Evolutionary conservation across 140 eudicot species (phyloP), one percentile per base, ranked within the genome.

Genomic region (Ambrosia hybrid): DNA sequence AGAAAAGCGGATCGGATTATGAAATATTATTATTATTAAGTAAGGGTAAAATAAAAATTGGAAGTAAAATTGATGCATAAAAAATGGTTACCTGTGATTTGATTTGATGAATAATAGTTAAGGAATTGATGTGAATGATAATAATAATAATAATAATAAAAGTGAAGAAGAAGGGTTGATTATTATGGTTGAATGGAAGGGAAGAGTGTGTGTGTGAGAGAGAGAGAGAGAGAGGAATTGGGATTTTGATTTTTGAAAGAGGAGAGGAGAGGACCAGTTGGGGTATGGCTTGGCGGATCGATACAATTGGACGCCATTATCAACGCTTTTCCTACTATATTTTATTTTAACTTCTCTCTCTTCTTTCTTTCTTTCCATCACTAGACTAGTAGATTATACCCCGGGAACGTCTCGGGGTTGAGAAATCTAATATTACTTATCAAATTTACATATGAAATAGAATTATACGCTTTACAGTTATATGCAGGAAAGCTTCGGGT

Each of bases 261-360:
- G 71, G 16, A 4, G 41, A n/a, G n/a, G n/a, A n/a, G n/a, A 67
- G 65, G 55, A 63, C 66, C 57, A 70, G 57, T 51, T 77, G n/a
- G n/a, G n/a, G n/a, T n/a, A n/a, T n/a, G n/a, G 66, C 39, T 51
- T 51, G 76, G 76, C 66, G 76, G 71, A 61, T 59, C 75, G 57
- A 37, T 71, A 41, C 82, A 77, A 77, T 62, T 77, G 76, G 81
- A 77, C 81, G 66, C 59, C 77, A 63, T 70, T 62, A 41, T 52
- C 76, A 38, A 70, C 66, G 70, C 71, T 13, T 37, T 75, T 69
- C n/a, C n/a, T n/a, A 77, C 74, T n/a, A n/a, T 61, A 21, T n/a
- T n/a, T n/a, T n/a, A n/a, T n/a, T n/a, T n/a, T n/a, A n/a, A n/a
- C n/a, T n/a, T n/a, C n/a, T n/a, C n/a, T n/a, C n/a, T n/a, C n/a